These are phyloP conservation scores for Xylariaceae sp. DNA, from an alignment of 2,329 filamentous ascomycete species.

Conservation along the genomic window DNA sequence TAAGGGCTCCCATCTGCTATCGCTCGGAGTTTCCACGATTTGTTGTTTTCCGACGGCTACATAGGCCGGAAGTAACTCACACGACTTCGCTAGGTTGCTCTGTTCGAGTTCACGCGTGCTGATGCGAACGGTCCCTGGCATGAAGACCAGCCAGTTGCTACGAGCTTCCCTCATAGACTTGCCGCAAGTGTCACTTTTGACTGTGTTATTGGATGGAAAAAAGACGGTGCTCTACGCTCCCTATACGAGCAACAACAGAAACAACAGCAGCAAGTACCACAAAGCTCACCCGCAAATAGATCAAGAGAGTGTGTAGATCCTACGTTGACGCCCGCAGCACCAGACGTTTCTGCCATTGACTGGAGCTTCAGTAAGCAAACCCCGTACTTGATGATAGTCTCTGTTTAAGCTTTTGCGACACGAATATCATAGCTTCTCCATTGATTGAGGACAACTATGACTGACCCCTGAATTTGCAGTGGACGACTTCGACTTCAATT, in stretches of 20 bases:
- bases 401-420: too few relatives aligned
- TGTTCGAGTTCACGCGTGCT: constrained; percentile 38
- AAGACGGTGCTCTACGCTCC: constrained; percentile 18
- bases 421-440: too few relatives aligned
- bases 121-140: constrained; percentile 28
- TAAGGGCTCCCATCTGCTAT: constrained; percentile 36
- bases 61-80: too few relatives aligned
- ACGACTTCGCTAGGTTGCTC: too few relatives aligned
- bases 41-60: too few relatives aligned
- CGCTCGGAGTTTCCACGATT: too few relatives aligned
- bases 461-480: constrained; percentile 9
- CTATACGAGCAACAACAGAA: background rate
- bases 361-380: constrained; percentile 23
- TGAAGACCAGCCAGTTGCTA: constrained; percentile 39
- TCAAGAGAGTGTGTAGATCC: constrained; percentile 4
- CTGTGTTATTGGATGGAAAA: constrained; percentile 46
- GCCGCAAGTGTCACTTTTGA: constrained; percentile 48
- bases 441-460: too few relatives aligned
- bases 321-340: constrained; percentile 1
- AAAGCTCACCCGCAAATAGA: constrained; percentile 2
- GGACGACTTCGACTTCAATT: constrained; percentile 32
- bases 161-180: constrained; percentile 42
- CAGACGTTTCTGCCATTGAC: constrained; percentile 26
- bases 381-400: too few relatives aligned
- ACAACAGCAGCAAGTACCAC: constrained; percentile 5